Base-by-base conservation (phyloP, 805 yeast genomes). In the Candida montana region DNA sequence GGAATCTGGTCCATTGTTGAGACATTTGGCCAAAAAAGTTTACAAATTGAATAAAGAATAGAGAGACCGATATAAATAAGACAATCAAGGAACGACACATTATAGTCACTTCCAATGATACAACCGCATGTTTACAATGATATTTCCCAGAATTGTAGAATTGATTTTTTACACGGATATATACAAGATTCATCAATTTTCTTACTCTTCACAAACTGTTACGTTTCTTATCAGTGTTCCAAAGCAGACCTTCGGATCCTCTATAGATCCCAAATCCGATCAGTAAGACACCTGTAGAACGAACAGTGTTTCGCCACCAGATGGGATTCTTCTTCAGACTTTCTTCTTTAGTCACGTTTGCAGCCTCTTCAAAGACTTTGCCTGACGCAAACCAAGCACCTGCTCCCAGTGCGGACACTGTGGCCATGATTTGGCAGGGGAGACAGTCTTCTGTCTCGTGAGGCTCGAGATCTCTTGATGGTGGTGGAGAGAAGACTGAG, bases 381-480 rank as follows among this genome's bases (percentile, higher is more conserved):
- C 85, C 83, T 16, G 80, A 63, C 15, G 72, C 68, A 44, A 84
- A 68, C 59, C 81, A 84, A 0, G 69, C 55, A 19, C 93, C 95
- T 5, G 81, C 81, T 4, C 68, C 77, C 1, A 81, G 43, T 21
- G 81, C 69, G 15, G 79, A 71, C 8, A 72, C 53, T 1, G 87
- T 70, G 34, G 83, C 82, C 67, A 82, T 75, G 1, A 78, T 57
- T 46, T 83, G 83, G 53, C 95, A 85, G 2, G 83, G 78, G 2
- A 81, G 49, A 54, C 95, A 85, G 48, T 74, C 80, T 44, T 65
- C 65, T 31, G 61, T 50, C 38, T 68, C 68, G 45, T 70, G 73
- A 19, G 69, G 71, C 3, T 55, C 54, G 18, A 57, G 40, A 16
- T 57, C 60, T 7, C 61, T 40, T 13, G 58, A 47, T 13, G 49